Evolutionary conservation across 163 green algal genomes (phyloP).

Genomic region (Scenedesmus sp.): DNA sequence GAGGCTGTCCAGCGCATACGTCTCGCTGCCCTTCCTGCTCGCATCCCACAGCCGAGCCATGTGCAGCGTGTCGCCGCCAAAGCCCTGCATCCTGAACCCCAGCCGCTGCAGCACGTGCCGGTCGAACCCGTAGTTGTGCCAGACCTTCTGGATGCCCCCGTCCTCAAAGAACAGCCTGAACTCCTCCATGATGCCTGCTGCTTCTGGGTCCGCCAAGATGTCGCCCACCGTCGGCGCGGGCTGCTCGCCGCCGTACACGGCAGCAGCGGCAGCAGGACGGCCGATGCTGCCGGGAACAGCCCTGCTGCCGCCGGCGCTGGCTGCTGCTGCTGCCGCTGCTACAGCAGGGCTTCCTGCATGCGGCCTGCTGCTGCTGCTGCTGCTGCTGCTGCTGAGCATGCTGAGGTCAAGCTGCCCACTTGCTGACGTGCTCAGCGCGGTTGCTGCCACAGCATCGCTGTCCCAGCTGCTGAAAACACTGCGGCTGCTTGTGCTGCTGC

Average conservation of each 20-base stretch:
- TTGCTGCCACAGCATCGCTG: not conserved
- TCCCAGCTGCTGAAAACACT: not conserved
- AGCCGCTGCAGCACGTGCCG: constrained; percentile 89
- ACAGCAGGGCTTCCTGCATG: not conserved
- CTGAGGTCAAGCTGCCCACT: not conserved
- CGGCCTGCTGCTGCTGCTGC: constrained; percentile 52
- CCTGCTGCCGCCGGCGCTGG: not conserved
- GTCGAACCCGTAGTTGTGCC: constrained; percentile 99
- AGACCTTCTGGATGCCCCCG: constrained; percentile 84
- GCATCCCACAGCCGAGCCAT: constrained; percentile 98
- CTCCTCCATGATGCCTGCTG: constrained; percentile 67
- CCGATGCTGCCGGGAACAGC: not conserved
- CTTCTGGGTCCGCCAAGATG: not conserved
- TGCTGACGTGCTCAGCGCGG: not conserved
- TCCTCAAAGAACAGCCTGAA: constrained; percentile 86
- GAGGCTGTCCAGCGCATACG: constrained; percentile 86
- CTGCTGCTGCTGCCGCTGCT: constrained; percentile 20
- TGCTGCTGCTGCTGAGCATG: not conserved
- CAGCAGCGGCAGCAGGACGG: not conserved
- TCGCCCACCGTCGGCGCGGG: constrained; percentile 18
- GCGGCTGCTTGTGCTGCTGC: not conserved
- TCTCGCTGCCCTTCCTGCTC: constrained; percentile 65
- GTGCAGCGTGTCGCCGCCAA: constrained; percentile 98
- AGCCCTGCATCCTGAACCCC: constrained; percentile 79
- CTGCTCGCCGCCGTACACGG: not conserved